Conservation (phyloP, 2,329 filamentous ascomycete genomes). For the Sporothrix globosa region DNA sequence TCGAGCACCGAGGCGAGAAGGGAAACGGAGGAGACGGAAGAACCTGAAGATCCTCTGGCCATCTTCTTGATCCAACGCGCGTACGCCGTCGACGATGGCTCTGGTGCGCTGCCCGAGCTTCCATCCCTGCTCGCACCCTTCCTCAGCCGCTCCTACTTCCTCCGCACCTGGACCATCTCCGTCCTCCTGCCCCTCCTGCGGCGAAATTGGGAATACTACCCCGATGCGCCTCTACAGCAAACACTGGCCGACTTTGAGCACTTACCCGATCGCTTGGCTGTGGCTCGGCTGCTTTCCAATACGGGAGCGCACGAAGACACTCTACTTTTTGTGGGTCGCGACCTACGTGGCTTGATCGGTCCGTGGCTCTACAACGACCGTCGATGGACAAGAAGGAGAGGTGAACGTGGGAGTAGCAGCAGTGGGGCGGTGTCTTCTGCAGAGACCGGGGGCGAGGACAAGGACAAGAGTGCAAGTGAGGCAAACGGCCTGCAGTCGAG, state of each 20-base stretch:
- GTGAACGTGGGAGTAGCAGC: conserved; percentile 36
- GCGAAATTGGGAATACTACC: conserved; percentile 71
- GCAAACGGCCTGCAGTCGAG: conserved; percentile 28
- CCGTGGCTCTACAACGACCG: conserved; percentile 72
- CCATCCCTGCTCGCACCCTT: conserved; percentile 71
- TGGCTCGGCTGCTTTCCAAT: conserved; percentile 64
- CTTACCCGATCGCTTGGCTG: conserved; percentile 61
- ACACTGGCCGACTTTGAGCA: conserved; percentile 67
- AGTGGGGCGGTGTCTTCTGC: not conserved
- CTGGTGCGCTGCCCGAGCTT: conserved; percentile 70
- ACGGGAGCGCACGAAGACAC: conserved; percentile 50
- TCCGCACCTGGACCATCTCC: conserved; percentile 71
- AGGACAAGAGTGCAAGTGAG: conserved; percentile 35
- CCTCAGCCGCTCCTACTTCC: conserved; percentile 60
- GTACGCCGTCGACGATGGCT: conserved; percentile 69
- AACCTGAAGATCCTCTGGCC: conserved; percentile 45
- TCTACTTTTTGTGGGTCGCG: conserved; percentile 56
- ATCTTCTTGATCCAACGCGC: conserved; percentile 70
- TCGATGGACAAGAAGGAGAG: conserved; percentile 54
- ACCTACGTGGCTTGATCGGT: conserved; percentile 68
- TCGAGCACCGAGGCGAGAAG: conserved; percentile 47
- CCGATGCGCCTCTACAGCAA: conserved; percentile 51
- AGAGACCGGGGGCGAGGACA: conserved; percentile 30
- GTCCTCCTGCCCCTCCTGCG: conserved; percentile 69
- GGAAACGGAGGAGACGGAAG: conserved; percentile 30